Base-by-base conservation (phyloP, 1,284 basidiomycete species). In the Sanghuangporus weigelae region DNA sequence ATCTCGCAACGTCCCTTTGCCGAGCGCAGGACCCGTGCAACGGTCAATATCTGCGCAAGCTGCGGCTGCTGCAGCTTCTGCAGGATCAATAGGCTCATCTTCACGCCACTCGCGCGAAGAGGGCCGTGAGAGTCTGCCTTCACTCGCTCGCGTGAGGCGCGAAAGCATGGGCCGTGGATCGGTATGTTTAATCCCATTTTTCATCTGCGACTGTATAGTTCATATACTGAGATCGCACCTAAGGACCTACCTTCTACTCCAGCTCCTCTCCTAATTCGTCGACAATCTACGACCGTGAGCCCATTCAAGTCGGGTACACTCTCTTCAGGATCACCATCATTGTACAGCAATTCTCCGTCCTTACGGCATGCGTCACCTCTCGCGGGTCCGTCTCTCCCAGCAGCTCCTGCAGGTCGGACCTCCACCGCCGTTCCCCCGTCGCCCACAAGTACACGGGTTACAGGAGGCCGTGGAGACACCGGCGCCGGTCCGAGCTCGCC, bases 281-380 rank as follows among this genome's bases (percentile, higher is more conserved):
- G 79, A 60, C 82, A 83, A 0, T 78, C 76, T 35, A 75, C 86
- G 38, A 80, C 78, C 61, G 74, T 80, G 0, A 79, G 85, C 67
- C 84, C 86, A 5, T 90, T 90, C 80, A 90, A 89, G 71, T 82
- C 85, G 3, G 83, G 83, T 53, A 87, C 87, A 0, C 76, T 90
- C 16, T 84, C 84, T 0, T 84, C 81, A 0, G 79, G 79, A 7
- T 81, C 73, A 59, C 80, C 81, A 0, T 81, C 81, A 2, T 70
- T 82, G 0, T 78, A 81, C 56, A 57, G 61, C 61, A 62, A 62
- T 39, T 62, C 59, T 57, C 64, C 36, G 26, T 58, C 59, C 8
- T 46, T 58, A 38, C 46, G 46, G 42, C 40, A 50, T 36, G 59
- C 39, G 23, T 61, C 64, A 31, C 63, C 66, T 35, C 55, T 60